These are phyloP conservation scores for Leccinum subgranulosum DNA, from an alignment of 768 basidiomycete genomes.

Conservation along the genomic window DNA sequence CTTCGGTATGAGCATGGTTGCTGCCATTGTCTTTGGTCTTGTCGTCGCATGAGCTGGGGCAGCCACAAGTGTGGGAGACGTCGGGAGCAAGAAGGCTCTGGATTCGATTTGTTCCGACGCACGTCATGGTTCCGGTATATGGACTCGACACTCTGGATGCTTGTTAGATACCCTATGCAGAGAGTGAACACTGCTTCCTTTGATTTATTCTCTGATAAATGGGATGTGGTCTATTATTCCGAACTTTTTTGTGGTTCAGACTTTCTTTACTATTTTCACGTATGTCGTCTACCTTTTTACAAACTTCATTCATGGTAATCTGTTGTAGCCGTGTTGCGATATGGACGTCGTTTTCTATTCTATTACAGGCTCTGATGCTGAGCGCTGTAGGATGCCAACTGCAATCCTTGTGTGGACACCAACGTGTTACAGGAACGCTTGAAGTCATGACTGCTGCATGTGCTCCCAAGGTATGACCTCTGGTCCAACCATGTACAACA, in stretches of 20 bases:
- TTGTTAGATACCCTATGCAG: slow-evolving; percentile 17
- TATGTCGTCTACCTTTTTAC: not conserved
- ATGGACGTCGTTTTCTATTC: not conserved
- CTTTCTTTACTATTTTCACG: not conserved
- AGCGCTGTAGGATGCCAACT: not conserved
- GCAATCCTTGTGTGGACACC: not conserved
- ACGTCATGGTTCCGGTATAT: slow-evolving; percentile 1
- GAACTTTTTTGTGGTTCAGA: not conserved
- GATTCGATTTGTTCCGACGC: not conserved
- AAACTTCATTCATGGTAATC: not conserved
- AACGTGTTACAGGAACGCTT: not conserved
- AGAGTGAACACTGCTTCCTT: slow-evolving; percentile 3
- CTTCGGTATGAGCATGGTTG: slow-evolving; percentile 28
- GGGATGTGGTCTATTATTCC: not conserved
- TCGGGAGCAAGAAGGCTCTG: not conserved
- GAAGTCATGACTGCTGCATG: not conserved
- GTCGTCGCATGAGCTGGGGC: slow-evolving; percentile 20
- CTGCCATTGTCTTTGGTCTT: slow-evolving; percentile 26
- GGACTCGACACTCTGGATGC: not conserved
- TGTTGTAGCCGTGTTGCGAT: slow-evolving; percentile 6
- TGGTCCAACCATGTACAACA: not conserved
- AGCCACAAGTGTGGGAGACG: slow-evolving; percentile 4
- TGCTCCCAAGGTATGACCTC: not conserved
- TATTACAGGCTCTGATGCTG: not conserved
- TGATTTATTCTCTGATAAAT: not conserved